These are phyloP conservation scores for Globisporangium irregulare DNA, from an alignment of 352 stramenopile species.

Conservation along the genomic window DNA sequence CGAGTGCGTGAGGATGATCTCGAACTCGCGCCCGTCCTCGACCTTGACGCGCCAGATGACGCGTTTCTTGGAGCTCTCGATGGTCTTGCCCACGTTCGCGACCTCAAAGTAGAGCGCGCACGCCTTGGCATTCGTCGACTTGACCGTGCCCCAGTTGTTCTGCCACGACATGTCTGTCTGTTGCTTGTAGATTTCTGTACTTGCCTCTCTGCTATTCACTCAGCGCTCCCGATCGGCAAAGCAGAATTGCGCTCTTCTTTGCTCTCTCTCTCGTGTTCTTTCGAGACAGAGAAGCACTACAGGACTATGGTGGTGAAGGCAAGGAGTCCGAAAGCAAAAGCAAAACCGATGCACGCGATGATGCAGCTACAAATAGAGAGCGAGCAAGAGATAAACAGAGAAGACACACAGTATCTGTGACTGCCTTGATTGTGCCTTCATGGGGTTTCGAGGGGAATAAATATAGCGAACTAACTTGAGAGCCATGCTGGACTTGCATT, in stretches of 20 bases:
- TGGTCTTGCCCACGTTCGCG: slow-evolving; percentile 80
- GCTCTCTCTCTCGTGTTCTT: neutral
- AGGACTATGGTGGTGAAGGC: neutral
- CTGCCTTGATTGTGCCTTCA: neutral
- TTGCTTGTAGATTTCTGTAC: neutral
- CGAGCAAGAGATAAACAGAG: neutral
- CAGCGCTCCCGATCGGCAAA: neutral
- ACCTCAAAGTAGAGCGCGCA: slow-evolving; percentile 76
- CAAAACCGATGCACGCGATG: slow-evolving; percentile 5
- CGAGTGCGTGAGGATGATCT: slow-evolving; percentile 83
- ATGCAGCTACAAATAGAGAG: neutral
- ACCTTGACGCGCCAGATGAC: slow-evolving; percentile 82
- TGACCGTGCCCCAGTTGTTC: slow-evolving; percentile 65
- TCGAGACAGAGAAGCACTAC: neutral
- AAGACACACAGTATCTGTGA: neutral
- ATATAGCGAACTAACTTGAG: neutral
- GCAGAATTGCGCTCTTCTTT: neutral
- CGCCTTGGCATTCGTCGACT: slow-evolving; percentile 67
- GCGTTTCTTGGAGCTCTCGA: slow-evolving; percentile 84
- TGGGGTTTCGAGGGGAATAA: neutral
- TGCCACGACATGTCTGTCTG: slow-evolving; percentile 54
- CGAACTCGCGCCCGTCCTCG: slow-evolving; percentile 74
- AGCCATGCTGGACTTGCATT: neutral
- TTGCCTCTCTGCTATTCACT: neutral
- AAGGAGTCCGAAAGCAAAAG: slow-evolving; percentile 1